A percentile compares a stretch with the other conserved stretches of the same genome.
Conservation (phyloP, 805 yeast genomes). For the Danielia oregonensis region DNA sequence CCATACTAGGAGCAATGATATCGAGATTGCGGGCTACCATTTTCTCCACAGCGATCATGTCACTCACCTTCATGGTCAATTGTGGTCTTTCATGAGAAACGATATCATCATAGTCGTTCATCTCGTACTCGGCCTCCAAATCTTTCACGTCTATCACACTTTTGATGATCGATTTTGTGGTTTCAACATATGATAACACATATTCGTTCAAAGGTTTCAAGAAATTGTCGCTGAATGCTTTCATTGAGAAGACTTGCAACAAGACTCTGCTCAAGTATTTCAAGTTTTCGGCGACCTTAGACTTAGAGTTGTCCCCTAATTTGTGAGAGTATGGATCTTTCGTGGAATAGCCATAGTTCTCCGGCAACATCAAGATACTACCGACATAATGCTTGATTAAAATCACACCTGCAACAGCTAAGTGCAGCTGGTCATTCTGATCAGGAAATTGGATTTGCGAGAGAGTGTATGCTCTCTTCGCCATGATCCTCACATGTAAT, state of each 20-base stretch:
- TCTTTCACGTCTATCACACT: constrained; percentile 51
- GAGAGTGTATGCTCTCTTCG: constrained; percentile 30
- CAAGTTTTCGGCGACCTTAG: constrained; percentile 45
- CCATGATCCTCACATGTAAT: constrained; percentile 31
- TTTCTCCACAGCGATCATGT: constrained; percentile 44
- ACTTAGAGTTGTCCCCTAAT: constrained; percentile 8
- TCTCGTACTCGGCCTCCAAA: constrained; percentile 56
- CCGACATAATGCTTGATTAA: constrained; percentile 51
- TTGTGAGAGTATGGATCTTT: constrained; percentile 21
- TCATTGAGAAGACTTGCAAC: constrained; percentile 63
- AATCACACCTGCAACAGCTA: constrained; percentile 66
- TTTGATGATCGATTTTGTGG: constrained; percentile 42
- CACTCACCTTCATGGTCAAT: constrained; percentile 41
- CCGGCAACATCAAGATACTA: constrained; percentile 48
- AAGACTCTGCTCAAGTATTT: constrained; percentile 54
- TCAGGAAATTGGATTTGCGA: constrained; percentile 53
- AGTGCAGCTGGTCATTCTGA: constrained; percentile 54
- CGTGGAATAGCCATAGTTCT: constrained; percentile 49
- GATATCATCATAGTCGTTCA: constrained; percentile 68
- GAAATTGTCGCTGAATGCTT: constrained; percentile 66
- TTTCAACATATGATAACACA: constrained; percentile 48
- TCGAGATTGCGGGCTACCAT: constrained; percentile 41
- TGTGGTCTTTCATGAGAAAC: constrained; percentile 44
- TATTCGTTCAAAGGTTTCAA: constrained; percentile 79
- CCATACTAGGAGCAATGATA: constrained; percentile 43